These are phyloP conservation scores for Colletotrichum chlorophyti DNA, from an alignment of 2,329 filamentous ascomycete species.

Conservation along the genomic window DNA sequence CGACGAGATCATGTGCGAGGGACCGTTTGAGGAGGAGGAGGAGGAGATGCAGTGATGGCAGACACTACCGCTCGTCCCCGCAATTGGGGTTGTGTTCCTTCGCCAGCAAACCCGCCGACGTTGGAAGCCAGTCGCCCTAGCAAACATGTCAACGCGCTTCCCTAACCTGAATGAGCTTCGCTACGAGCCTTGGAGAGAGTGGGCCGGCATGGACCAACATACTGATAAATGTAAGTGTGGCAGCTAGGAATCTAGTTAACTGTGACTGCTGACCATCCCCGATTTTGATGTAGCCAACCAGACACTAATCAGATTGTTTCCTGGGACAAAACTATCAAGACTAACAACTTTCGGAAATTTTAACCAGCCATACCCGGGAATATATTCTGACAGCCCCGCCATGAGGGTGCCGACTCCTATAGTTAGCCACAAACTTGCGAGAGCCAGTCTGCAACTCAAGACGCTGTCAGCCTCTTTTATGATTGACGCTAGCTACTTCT, in stretches of 20 bases:
- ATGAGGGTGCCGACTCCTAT: conserved; percentile 32
- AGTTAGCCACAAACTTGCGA: conserved; percentile 37
- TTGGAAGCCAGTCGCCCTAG: conserved; percentile 40
- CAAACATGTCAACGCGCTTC: conserved; percentile 41
- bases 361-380: conserved; percentile 37
- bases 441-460: conserved; percentile 37
- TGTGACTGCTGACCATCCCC: conserved; percentile 29
- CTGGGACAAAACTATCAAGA: conserved; percentile 34
- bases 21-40: conserved; percentile 36
- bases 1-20: conserved; percentile 37
- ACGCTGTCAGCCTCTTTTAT: conserved; percentile 41
- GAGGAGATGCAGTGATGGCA: conserved; percentile 41
- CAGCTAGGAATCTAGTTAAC: conserved; percentile 19
- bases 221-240: conserved; percentile 39
- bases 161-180: conserved; percentile 44
- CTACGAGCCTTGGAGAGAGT: conserved; percentile 48
- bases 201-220: conserved; percentile 21
- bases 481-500: conserved; percentile 40
- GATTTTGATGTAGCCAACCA: conserved; percentile 31
- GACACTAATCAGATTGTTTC: conserved; percentile 37
- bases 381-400: conserved; percentile 20
- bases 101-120: conserved; percentile 45
- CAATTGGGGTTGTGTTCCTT: conserved; percentile 40
- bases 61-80: conserved; percentile 40
- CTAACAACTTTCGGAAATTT: conserved; percentile 44